Evolutionary conservation across 2,329 filamentous ascomycete species (phyloP), one percentile per base, ranked within the genome.

Genomic region (Colletotrichum sp.): DNA sequence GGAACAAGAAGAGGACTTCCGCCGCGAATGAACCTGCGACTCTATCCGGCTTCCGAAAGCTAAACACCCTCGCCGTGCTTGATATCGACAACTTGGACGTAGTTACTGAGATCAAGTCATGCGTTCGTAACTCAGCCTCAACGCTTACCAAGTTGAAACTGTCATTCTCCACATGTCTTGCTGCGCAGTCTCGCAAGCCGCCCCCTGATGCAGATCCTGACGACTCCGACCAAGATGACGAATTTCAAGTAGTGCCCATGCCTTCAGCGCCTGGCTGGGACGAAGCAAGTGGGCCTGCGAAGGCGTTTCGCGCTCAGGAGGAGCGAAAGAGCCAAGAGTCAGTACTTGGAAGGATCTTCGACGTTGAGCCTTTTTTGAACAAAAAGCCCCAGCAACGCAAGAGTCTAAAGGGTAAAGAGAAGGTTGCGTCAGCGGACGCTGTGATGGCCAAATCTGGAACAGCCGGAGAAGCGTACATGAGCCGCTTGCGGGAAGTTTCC

Each of bases 1-100:
- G 84, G 75, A 79, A 77, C 34, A 86, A 81, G 78, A 80, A 57
- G 86, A 85, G 79, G 85, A 83, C 59, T 65, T 78, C 9, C 52
- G 78, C 74, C 10, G 61, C 78, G 6, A 83, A 83, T n/a, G 85
- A 88, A 13, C 89, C 89, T 4, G 86, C 88, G 2, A 92, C 90
- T 0, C 81, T 93, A 7, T 90, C 90, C 1, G 90, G 88, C 0
- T 93, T 93, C 83, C 89, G 86, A 65, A 86, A 87, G 48, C 84
- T 93, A 16, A 89, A 87, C 77, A 87, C 81, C 6, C 83, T 93
- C 16, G 83, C 87, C 6, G 84, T 93, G 8, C 84, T 93, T 39
- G 92, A 93, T 77, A 92, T 93, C 68, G 92, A 93, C 75, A 87
- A 83, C 32, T 83, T 92, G 6, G 90, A 92, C 39, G 84, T 91